Evolutionary conservation across 768 basidiomycete species (phyloP).

Genomic region (Cyathus striatus): DNA sequence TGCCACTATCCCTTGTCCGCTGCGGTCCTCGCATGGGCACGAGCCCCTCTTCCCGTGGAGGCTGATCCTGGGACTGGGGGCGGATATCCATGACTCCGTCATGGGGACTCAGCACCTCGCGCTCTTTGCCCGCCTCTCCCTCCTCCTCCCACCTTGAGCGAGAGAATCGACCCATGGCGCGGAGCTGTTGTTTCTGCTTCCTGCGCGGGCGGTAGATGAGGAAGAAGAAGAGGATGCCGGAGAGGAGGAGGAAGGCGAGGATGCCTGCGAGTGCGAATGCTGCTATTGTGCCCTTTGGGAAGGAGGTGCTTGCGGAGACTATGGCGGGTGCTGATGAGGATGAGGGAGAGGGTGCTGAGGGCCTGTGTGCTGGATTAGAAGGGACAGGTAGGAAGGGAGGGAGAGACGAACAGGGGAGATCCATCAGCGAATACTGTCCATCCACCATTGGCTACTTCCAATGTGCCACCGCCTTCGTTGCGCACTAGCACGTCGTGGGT

Average conservation of each 20-base stretch:
- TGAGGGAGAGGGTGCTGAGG: slow-evolving; percentile 1
- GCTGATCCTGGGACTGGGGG: slow-evolving; percentile 1
- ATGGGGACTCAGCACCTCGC: background rate
- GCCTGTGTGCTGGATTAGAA: slow-evolving; percentile 1
- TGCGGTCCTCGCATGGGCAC: background rate
- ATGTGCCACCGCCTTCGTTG: slow-evolving; percentile 49
- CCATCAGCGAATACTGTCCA: slow-evolving; percentile 40
- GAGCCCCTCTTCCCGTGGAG: background rate
- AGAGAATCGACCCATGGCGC: background rate
- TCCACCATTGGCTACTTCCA: slow-evolving; percentile 45
- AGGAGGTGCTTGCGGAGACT: slow-evolving; percentile 15
- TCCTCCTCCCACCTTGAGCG: slow-evolving; percentile 12
- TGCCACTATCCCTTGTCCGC: slow-evolving; percentile 19
- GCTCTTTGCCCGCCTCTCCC: slow-evolving; percentile 13
- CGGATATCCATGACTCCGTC: background rate
- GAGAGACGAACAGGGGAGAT: slow-evolving; percentile 13
- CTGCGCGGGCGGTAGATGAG: slow-evolving; percentile 44
- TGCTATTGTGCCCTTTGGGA: slow-evolving; percentile 56
- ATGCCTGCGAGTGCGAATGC: slow-evolving; percentile 56
- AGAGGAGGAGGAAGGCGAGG: slow-evolving; percentile 42
- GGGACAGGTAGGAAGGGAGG: background rate
- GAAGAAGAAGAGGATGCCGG: slow-evolving; percentile 35
- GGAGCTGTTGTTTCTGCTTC: slow-evolving; percentile 9
- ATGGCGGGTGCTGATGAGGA: slow-evolving; percentile 14
- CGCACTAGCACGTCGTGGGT: slow-evolving; percentile 47